Evolutionary conservation across 768 basidiomycete genomes (phyloP).

Genomic region (Trametes gibbosa): DNA sequence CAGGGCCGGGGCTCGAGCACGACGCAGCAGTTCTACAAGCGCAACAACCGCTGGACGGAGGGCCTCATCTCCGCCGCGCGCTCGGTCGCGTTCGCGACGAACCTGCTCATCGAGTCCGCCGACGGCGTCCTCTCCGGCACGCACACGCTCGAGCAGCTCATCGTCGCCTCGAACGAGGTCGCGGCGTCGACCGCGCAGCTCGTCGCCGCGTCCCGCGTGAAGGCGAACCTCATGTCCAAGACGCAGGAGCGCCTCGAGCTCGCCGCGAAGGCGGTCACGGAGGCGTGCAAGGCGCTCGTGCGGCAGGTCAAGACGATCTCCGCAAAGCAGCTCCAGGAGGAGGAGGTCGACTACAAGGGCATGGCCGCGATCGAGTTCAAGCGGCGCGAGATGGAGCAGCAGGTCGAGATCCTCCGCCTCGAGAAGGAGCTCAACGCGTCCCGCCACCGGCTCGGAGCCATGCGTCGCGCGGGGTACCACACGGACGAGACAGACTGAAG

Average conservation of each 20-base stretch:
- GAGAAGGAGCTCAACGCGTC: conserved; percentile 94
- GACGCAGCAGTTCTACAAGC: conserved; percentile 97
- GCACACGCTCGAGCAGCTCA: conserved; percentile 96
- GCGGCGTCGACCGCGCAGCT: conserved; percentile 96
- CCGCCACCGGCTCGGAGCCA: conserved; percentile 74
- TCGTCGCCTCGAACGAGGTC: conserved; percentile 99
- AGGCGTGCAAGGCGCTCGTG: conserved; percentile 95
- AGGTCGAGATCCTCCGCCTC: conserved; percentile 95
- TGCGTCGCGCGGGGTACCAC: conserved; percentile 89
- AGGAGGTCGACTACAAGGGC: conserved; percentile 81
- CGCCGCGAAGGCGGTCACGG: conserved; percentile 96
- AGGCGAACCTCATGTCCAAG: conserved; percentile 97
- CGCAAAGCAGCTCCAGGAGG: conserved; percentile 73
- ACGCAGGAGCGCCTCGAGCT: conserved; percentile 95
- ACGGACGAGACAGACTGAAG: conserved; percentile 56
- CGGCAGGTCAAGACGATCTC: conserved; percentile 95
- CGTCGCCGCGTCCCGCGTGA: conserved; percentile 97
- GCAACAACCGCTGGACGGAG: conserved; percentile 99
- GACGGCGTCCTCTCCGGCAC: conserved; percentile 97
- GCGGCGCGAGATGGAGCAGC: conserved; percentile 97
- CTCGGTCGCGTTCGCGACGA: conserved; percentile 95
- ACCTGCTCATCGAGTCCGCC: conserved; percentile 92
- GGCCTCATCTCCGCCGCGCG: conserved; percentile 98
- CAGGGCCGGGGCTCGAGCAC: conserved; percentile 93
- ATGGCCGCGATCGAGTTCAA: conserved; percentile 97